Percentiles rank a stretch among this genome's conserved stretches.
Conservation (phyloP, 768 basidiomycete genomes). For the Rhodotorula paludigena region DNA sequence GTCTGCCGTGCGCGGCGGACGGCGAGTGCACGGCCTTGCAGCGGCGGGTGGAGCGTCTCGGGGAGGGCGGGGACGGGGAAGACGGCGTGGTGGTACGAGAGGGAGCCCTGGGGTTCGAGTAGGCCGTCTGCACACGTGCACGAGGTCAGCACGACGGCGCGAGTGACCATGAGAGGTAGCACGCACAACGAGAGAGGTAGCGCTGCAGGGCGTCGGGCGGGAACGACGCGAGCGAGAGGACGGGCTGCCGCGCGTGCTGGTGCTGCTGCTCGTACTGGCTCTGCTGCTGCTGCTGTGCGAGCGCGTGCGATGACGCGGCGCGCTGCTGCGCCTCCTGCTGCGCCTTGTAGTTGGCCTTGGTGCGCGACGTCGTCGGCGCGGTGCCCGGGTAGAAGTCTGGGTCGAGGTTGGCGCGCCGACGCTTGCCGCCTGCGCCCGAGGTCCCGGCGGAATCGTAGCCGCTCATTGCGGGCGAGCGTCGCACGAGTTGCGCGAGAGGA, state of each 20-base stretch:
- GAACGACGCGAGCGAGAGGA: constrained; percentile 26
- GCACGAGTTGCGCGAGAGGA: background rate
- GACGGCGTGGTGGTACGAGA: constrained; percentile 40
- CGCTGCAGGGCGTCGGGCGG: constrained; percentile 32
- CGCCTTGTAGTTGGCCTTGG: constrained; percentile 8
- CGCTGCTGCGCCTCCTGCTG: background rate
- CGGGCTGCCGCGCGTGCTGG: constrained; percentile 2
- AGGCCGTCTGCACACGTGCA: constrained; percentile 23
- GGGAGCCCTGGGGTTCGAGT: constrained; percentile 17
- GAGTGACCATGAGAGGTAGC: background rate
- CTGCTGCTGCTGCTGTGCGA: background rate
- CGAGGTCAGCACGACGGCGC: background rate
- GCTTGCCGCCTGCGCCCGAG: background rate
- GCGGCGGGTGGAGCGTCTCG: constrained; percentile 21
- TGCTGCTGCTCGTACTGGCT: background rate
- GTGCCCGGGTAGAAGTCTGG: constrained; percentile 13
- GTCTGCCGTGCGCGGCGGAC: constrained; percentile 10
- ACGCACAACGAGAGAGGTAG: constrained; percentile 32
- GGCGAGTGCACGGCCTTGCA: constrained; percentile 15
- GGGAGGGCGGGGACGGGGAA: constrained; percentile 36
- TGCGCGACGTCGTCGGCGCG: constrained; percentile 15
- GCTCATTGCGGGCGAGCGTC: constrained; percentile 6
- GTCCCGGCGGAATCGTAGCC: constrained; percentile 11
- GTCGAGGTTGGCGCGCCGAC: background rate
- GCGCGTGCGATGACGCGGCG: background rate